Conservation (phyloP, 345 rosid species). For the Trapa incisa region DNA sequence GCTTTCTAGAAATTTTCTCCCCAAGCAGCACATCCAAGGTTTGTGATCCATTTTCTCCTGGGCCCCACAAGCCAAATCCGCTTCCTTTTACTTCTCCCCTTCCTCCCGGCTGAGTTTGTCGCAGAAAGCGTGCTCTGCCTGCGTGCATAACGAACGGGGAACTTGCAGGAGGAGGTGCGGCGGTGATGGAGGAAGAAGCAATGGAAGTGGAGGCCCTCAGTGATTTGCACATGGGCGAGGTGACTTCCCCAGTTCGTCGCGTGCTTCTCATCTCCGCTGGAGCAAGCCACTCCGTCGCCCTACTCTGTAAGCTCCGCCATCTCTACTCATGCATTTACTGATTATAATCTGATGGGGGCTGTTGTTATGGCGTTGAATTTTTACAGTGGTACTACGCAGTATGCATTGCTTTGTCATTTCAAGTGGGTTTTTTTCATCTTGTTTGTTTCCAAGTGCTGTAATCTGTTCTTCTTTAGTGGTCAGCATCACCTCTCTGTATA, state of each 20-base stretch:
- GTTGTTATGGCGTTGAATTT: background rate
- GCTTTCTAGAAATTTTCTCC: background rate
- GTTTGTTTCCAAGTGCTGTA: background rate
- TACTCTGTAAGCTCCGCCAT: constrained; percentile 43
- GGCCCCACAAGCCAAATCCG: constrained; percentile 3
- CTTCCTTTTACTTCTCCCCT: background rate
- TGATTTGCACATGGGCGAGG: constrained; percentile 14
- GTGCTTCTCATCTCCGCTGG: constrained; percentile 88
- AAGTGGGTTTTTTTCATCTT: background rate
- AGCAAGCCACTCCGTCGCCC: constrained; percentile 92
- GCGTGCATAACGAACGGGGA: background rate
- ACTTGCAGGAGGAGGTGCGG: background rate
- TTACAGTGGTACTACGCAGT: background rate
- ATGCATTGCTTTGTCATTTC: background rate
- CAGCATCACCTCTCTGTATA: background rate
- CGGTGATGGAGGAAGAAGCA: constrained; percentile 4
- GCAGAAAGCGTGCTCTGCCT: background rate
- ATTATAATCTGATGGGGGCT: background rate
- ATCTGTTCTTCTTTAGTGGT: background rate
- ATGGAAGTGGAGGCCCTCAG: constrained; percentile 7
- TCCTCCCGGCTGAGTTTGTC: background rate
- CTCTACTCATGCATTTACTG: background rate
- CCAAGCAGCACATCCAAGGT: constrained; percentile 1
- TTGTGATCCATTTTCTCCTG: constrained; percentile 6
- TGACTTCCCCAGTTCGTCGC: constrained; percentile 34